A percentile compares a stretch with the other conserved stretches of the same genome.
Conservation (phyloP, 352 stramenopile genomes). For the Peronospora farinosa region DNA sequence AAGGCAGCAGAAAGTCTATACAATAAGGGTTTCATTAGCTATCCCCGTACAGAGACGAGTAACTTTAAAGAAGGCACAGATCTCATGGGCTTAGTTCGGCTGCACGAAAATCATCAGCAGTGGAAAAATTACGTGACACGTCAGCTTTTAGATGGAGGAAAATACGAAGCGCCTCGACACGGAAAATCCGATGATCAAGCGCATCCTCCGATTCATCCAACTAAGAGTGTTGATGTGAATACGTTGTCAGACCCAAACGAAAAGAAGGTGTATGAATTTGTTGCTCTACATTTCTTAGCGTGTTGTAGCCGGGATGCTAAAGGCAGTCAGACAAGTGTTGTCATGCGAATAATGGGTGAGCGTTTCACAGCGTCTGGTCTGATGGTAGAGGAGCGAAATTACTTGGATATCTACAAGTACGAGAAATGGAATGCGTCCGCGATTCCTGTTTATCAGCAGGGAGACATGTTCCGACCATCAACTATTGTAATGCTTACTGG, state of each 20-base stretch:
- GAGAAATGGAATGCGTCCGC: constrained; percentile 87
- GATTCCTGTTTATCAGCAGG: constrained; percentile 81
- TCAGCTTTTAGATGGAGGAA: constrained; percentile 48
- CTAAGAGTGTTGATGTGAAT: constrained; percentile 85
- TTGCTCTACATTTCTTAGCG: constrained; percentile 97
- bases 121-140: constrained; percentile 77
- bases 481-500: constrained; percentile 61
- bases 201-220: constrained; percentile 98
- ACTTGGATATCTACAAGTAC: constrained; percentile 93
- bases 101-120: constrained; percentile 62
- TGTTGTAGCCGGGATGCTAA: constrained; percentile 95
- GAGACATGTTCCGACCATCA: constrained; percentile 70
- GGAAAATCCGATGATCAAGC: constrained; percentile 94
- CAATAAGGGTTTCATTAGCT: constrained; percentile 97
- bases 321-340: constrained; percentile 84
- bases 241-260: constrained; percentile 80
- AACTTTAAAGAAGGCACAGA: constrained; percentile 94
- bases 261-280: constrained; percentile 95
- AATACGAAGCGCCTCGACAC: constrained; percentile 81
- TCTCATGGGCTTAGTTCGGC: constrained; percentile 65
- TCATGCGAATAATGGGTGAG: constrained; percentile 85
- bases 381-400: constrained; percentile 91
- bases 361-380: constrained; percentile 84
- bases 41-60: constrained; percentile 99
- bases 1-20: constrained; percentile 94